A percentile compares a stretch with the other conserved stretches of the same genome.
phyloP scores from a whole-genome alignment of 306 rosid species.

The Medicago lupulina region DNA sequence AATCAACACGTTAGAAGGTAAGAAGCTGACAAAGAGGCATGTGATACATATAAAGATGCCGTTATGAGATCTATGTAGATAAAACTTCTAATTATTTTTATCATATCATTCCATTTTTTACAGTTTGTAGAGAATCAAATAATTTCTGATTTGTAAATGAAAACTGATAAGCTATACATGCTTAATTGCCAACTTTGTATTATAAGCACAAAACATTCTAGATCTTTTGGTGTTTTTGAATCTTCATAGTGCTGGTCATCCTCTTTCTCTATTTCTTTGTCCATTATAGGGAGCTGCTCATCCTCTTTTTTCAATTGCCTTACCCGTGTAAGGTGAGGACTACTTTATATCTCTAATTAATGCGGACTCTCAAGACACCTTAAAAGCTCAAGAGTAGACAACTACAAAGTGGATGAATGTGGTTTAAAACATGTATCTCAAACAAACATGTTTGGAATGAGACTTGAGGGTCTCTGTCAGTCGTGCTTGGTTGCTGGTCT shows the following conservation, averaged over 20 bases:
- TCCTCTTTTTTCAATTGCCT: too few relatives aligned
- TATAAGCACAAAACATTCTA: not conserved
- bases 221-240: not conserved
- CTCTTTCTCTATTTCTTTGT: not conserved
- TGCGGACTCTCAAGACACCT: not conserved
- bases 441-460: too few relatives aligned
- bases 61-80: too few relatives aligned
- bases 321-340: not conserved
- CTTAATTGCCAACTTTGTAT: too few relatives aligned
- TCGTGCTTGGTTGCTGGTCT: not conserved
- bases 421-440: too few relatives aligned
- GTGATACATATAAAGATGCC: constrained; percentile 1
- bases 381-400: too few relatives aligned
- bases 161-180: too few relatives aligned
- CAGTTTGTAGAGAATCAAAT: constrained; percentile 14
- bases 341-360: not conserved
- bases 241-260: not conserved
- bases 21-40: constrained; percentile 31
- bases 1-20: constrained; percentile 28
- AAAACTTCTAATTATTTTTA: too few relatives aligned
- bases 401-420: too few relatives aligned
- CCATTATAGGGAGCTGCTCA: too few relatives aligned
- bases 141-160: not conserved
- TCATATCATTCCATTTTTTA: too few relatives aligned
- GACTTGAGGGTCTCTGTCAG: not conserved